Evolutionary conservation across 139 green algal genomes (phyloP).

Genomic region (Micractinium sp.): DNA sequence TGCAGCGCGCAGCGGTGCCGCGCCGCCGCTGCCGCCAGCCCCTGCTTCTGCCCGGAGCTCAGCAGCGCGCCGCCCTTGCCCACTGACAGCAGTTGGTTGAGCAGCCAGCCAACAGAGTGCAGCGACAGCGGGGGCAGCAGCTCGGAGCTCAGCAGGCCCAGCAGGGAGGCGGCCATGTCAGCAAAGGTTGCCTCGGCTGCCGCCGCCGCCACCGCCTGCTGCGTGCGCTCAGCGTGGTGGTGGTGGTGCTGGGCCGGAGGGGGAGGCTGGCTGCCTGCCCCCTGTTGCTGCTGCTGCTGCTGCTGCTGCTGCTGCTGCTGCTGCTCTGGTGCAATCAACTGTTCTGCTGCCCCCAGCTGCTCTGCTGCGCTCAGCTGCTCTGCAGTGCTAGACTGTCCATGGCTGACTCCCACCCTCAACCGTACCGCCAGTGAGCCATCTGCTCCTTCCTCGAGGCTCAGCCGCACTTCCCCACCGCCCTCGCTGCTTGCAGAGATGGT

Average conservation of each 20-base stretch:
- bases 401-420: not conserved
- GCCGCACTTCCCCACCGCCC: not conserved
- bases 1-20: slow-evolving; percentile 42
- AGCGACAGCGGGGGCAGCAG: slow-evolving; percentile 62
- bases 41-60: not conserved
- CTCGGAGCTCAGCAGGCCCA: slow-evolving; percentile 47
- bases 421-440: not conserved
- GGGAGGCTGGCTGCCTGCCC: not conserved
- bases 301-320: not conserved
- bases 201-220: not conserved
- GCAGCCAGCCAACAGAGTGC: slow-evolving; percentile 57
- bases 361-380: not conserved
- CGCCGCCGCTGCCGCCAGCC: slow-evolving; percentile 45
- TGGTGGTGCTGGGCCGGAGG: not conserved
- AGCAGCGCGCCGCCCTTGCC: slow-evolving; percentile 22
- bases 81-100: slow-evolving; percentile 60
- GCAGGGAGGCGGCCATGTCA: slow-evolving; percentile 57
- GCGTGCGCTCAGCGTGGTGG: not conserved
- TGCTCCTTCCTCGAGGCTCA: not conserved
- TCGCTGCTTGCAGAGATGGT: not conserved
- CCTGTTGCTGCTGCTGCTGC: not conserved
- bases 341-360: not conserved
- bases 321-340: not conserved
- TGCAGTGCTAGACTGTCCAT: not conserved
- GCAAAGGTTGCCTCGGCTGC: slow-evolving; percentile 5